Evolutionary conservation across 768 basidiomycete species (phyloP), one percentile per base, ranked within the genome.

Genomic region (Auricularia heimuer): DNA sequence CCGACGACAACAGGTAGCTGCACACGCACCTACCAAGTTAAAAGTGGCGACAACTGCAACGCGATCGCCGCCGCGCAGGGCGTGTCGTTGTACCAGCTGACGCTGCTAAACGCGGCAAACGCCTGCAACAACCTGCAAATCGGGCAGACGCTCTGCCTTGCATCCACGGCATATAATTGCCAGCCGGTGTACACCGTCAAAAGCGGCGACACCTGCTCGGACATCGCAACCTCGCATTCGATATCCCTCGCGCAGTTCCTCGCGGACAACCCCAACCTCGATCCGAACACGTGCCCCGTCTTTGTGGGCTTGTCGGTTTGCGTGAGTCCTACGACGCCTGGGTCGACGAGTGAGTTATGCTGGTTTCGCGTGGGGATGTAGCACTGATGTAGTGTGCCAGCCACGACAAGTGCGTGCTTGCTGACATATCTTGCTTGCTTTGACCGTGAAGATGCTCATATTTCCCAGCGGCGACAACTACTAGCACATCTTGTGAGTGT

Each of bases 221-320:
- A 60, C 33, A 80, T 89, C 63, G 73, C 80, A 2, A 60, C 65
- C 0, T 70, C 65, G 21, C 78, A 80, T 64, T 76, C 75, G 33
- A 81, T 86, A 65, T 70, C 79, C 61, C 66, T 77, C 67, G 76
- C 69, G 45, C 81, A 80, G 24, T 75, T 90, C 29, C 71, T 78
- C 66, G 70, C 77, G 36, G 88, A 89, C 77, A 90, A 89, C 76
- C 87, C 84, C 3, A 86, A 89, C 70, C 72, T 89, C 64, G 75
- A 84, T 42, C 39, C 39, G 39, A 42, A 14, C 39, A 42, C 39
- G 8, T 42, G 39, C 12, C 39, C 39, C 39, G 12, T 42, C 12
- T 14, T 8, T 7, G 39, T 42, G 39, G 39, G 39, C 7, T 14
- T 42, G 39, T 42, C 39, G 4, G 39, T 42, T 7, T 42, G 39